phyloP scores from a whole-genome alignment of 768 basidiomycete genomes.

The Termitomyces sp. region DNA sequence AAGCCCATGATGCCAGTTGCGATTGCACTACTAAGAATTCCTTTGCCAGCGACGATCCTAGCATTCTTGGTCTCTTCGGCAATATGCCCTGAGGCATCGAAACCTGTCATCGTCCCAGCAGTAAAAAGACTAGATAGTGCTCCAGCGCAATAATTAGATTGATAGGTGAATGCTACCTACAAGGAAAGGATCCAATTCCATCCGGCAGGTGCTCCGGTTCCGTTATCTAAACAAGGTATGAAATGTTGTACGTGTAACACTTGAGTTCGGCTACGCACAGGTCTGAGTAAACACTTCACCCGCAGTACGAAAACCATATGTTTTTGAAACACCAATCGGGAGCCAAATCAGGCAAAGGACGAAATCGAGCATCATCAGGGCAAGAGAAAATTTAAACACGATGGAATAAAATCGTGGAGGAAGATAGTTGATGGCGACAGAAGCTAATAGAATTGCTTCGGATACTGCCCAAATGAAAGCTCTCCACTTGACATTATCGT shows the following conservation, averaged over 20 bases:
- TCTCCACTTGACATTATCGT: constrained; percentile 79
- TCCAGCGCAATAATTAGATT: background rate
- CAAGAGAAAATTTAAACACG: constrained; percentile 75
- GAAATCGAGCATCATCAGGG: constrained; percentile 81
- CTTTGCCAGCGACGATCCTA: constrained; percentile 77
- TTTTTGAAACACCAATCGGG: constrained; percentile 84
- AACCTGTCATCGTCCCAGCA: constrained; percentile 85
- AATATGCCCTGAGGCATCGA: constrained; percentile 86
- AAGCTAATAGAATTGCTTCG: constrained; percentile 64
- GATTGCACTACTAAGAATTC: constrained; percentile 74
- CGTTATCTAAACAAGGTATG: constrained; percentile 58
- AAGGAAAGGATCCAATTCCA: constrained; percentile 94
- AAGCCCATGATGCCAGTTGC: constrained; percentile 82
- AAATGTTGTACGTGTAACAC: background rate
- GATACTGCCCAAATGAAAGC: constrained; percentile 82
- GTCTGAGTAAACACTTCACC: constrained; percentile 81
- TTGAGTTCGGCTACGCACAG: constrained; percentile 42
- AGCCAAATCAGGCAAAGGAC: constrained; percentile 88
- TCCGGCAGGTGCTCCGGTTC: constrained; percentile 78
- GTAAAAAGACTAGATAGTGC: constrained; percentile 63
- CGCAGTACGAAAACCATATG: constrained; percentile 85
- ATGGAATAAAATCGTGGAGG: constrained; percentile 71
- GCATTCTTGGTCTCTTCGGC: constrained; percentile 89
- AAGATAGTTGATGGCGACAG: constrained; percentile 82
- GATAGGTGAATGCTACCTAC: constrained; percentile 31